Conservation (phyloP, 2,329 filamentous ascomycete species). For the Microcera coccophila region DNA sequence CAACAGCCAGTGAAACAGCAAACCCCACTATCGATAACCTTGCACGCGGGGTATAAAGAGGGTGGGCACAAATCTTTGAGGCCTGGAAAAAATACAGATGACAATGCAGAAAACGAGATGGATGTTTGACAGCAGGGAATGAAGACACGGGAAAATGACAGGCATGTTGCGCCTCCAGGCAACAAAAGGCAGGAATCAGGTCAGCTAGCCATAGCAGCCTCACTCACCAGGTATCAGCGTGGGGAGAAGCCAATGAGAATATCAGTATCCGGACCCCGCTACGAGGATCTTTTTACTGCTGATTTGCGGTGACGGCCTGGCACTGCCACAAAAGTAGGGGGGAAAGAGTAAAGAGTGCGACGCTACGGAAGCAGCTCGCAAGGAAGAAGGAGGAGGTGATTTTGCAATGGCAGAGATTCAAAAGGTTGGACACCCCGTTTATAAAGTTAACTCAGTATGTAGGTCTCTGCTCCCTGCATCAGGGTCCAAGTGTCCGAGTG, state of each 20-base stretch:
- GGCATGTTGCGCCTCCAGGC: neutral
- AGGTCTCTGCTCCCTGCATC: neutral
- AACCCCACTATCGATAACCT: neutral
- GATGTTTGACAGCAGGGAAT: neutral
- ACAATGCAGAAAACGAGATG: neutral
- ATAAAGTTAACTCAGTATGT: neutral
- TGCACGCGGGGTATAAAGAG: neutral
- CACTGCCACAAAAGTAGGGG: neutral
- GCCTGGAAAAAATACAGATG: neutral
- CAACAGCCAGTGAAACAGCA: neutral
- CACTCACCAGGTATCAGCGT: conserved; percentile 1
- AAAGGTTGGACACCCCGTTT: neutral
- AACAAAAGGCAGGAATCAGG: neutral
- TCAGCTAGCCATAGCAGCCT: neutral
- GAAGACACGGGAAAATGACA: neutral
- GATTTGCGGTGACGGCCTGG: neutral
- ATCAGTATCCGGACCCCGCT: conserved; percentile 1
- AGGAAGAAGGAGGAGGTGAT: neutral
- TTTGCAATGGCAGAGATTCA: too few relatives aligned
- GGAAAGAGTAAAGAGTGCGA: neutral
- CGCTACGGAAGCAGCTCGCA: too few relatives aligned
- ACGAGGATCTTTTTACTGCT: neutral
- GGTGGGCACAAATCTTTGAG: too few relatives aligned
- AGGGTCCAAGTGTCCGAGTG: neutral
- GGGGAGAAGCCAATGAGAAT: conserved; percentile 1